Evolutionary conservation across 805 yeast species (phyloP), one percentile per base, ranked within the genome.

Genomic region (Blastobotrys peoriensis): DNA sequence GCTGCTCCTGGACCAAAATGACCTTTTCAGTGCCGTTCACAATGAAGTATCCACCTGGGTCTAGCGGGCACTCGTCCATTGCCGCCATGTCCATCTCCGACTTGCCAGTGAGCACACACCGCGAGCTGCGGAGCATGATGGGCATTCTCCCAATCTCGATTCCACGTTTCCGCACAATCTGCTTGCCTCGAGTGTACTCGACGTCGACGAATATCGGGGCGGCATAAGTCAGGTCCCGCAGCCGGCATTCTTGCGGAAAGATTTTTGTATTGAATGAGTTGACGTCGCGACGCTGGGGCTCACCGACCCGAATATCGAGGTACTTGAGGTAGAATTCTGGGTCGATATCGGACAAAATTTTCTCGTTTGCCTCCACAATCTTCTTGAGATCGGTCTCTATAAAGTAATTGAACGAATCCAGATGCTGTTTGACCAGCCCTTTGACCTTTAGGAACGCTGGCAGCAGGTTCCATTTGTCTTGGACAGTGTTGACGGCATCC

Each of bases 11-110:
- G 36, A 93, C 94, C 54, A 93, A 74, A 51, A 93, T 93, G 37
- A 93, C 98, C 63, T 93, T 93, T 58, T 93, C 98, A 0, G 98
- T 93, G 63, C 98, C 98, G 61, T 91, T 91, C 40, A 89, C 97
- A 60, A 91, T 86, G 60, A 93, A 93, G 61, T 93, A 93, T 58
- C 98, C 98, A 67, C 98, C 98, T 4, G 98, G 98, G 66, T 93
- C 98, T 40, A 93, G 71, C 0, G 98, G 98, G 65, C 98, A 93
- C 66, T 93, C 98, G 55, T 86, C 82, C 54, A 85, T 71, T 20
- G 68, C 68, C 0, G 98, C 97, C 98, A 93, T 91, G 55, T 79
- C 83, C 23, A 69, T 63, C 58, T 91, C 96, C 41, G 78, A 71
- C 39, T 84, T 79, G 16, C 88, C 94, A 50, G 79, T 79, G 48